These are phyloP conservation scores for Chalciporus sp. DNA, from an alignment of 1,284 basidiomycete genomes.

Conservation along the genomic window DNA sequence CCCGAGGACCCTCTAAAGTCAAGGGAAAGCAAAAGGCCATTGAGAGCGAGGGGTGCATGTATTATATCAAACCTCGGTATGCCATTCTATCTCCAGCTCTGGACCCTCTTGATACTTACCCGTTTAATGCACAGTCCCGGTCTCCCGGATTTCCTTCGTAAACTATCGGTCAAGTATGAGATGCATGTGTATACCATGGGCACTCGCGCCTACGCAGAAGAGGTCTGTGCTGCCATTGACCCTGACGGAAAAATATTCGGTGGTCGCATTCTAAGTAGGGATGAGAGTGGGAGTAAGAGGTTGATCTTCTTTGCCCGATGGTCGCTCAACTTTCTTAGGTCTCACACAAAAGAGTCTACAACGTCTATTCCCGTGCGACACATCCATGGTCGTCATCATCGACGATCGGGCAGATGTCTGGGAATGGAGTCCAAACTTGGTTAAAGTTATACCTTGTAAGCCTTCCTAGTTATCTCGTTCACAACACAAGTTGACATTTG, in stretches of 20 bases:
- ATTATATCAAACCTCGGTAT: slow-evolving; percentile 96
- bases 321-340: slow-evolving; percentile 44
- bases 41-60: slow-evolving; percentile 84
- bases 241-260: slow-evolving; percentile 87
- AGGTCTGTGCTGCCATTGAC: slow-evolving; percentile 94
- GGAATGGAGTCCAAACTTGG: slow-evolving; percentile 93
- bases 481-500: slow-evolving; percentile 4
- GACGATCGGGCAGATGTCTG: slow-evolving; percentile 98
- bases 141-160: slow-evolving; percentile 75
- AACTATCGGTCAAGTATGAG: slow-evolving; percentile 83
- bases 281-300: slow-evolving; percentile 90
- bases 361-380: slow-evolving; percentile 93
- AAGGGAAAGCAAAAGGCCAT: slow-evolving; percentile 64
- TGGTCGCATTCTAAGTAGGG: slow-evolving; percentile 86
- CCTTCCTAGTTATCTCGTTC: slow-evolving; percentile 17
- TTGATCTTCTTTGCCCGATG: not conserved
- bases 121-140: slow-evolving; percentile 67
- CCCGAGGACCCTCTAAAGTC: slow-evolving; percentile 28
- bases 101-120: slow-evolving; percentile 7
- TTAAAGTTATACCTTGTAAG: slow-evolving; percentile 96
- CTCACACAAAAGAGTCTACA: slow-evolving; percentile 90
- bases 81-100: slow-evolving; percentile 28
- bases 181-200: slow-evolving; percentile 99
- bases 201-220: slow-evolving; percentile 93
- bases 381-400: slow-evolving; percentile 98